A percentile compares a stretch with the other conserved stretches of the same genome.
Evolutionary conservation across 768 basidiomycete species (phyloP).

Genomic region (Thelephora ganbajun): DNA sequence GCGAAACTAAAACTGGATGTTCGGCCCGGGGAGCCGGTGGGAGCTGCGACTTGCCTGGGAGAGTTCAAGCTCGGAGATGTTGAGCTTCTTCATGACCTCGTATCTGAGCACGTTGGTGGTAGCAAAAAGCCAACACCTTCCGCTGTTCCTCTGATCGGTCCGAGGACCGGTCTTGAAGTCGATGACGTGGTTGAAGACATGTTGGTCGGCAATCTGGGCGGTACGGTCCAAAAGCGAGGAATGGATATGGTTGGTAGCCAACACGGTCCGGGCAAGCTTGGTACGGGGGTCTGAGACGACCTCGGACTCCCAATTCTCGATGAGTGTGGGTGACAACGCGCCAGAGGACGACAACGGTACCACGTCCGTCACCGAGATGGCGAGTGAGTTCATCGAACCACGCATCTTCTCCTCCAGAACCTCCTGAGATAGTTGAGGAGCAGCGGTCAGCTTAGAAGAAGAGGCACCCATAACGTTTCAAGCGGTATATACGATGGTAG

Average conservation of each 20-base stretch:
- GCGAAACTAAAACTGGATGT: neutral
- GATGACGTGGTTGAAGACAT: conserved; percentile 73
- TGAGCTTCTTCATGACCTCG: conserved; percentile 73
- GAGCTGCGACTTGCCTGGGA: conserved; percentile 67
- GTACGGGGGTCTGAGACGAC: conserved; percentile 43
- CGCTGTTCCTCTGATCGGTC: conserved; percentile 78
- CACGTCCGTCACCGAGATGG: neutral
- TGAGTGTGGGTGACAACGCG: conserved; percentile 39
- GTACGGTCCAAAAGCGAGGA: conserved; percentile 49
- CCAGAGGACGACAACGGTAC: conserved; percentile 41
- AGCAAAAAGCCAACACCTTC: conserved; percentile 93
- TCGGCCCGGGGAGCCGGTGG: neutral
- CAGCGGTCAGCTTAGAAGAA: conserved; percentile 17
- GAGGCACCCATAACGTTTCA: conserved; percentile 20
- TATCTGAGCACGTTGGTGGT: conserved; percentile 80
- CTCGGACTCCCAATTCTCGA: conserved; percentile 55
- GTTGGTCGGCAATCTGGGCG: conserved; percentile 46
- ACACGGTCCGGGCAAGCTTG: conserved; percentile 63
- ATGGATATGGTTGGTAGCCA: conserved; percentile 55
- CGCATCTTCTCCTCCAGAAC: conserved; percentile 10
- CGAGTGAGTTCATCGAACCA: conserved; percentile 10
- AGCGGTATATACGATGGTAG: too few relatives aligned
- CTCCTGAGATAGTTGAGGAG: conserved; percentile 1
- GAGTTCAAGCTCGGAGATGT: conserved; percentile 80
- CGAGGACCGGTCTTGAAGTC: conserved; percentile 74